phyloP scores from a whole-genome alignment of 176 grass and related monocot species.

The Chloris gayana region DNA sequence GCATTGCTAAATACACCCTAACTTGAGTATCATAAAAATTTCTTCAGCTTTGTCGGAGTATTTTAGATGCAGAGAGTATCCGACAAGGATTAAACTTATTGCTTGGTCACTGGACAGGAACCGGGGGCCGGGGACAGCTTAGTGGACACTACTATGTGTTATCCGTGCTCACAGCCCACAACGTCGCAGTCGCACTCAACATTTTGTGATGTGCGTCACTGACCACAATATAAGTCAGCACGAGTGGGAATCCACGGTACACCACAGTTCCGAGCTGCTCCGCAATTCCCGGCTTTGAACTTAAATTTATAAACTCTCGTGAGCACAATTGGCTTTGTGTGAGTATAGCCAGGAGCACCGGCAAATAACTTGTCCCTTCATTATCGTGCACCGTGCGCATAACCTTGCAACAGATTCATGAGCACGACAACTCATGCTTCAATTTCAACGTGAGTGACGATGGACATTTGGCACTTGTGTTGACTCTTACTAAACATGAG shows the following conservation, averaged over 20 bases:
- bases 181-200: not conserved
- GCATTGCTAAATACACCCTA: too few relatives aligned
- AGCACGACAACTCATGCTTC: not conserved
- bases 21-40: too few relatives aligned
- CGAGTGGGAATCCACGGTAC: not conserved
- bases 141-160: constrained; percentile 20
- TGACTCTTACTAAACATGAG: too few relatives aligned
- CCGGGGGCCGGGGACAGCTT: not conserved
- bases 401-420: not conserved
- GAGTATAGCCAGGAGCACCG: too few relatives aligned
- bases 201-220: not conserved
- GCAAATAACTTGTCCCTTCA: not conserved
- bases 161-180: constrained; percentile 5
- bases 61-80: not conserved
- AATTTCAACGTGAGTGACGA: too few relatives aligned
- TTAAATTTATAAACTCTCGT: too few relatives aligned
- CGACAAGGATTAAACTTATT: too few relatives aligned
- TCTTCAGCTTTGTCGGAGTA: too few relatives aligned
- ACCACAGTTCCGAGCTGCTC: too few relatives aligned
- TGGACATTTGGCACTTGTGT: not conserved
- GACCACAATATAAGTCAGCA: not conserved
- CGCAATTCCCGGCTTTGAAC: not conserved
- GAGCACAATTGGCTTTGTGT: too few relatives aligned
- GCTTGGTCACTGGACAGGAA: not conserved
- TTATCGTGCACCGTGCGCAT: not conserved